Evolutionary conservation across 2,329 filamentous ascomycete species (phyloP).

Genomic region (Fusarium newnesense): DNA sequence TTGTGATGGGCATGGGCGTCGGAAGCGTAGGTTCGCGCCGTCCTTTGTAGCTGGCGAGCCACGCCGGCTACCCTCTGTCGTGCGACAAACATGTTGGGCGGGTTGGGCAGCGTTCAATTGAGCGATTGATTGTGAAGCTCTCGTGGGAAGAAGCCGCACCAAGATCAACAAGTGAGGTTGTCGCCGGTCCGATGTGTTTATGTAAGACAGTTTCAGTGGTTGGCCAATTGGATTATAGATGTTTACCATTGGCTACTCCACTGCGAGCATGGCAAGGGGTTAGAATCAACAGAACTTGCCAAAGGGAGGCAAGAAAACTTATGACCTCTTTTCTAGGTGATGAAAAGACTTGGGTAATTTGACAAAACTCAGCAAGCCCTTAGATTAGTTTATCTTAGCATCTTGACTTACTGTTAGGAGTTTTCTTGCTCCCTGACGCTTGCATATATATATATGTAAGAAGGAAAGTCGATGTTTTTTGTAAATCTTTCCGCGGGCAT

Average conservation of each 20-base stretch:
- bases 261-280: not conserved
- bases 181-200: conserved; percentile 44
- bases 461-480: not conserved
- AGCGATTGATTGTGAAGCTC: conserved; percentile 42
- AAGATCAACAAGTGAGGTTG: conserved; percentile 44
- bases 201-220: conserved; percentile 37
- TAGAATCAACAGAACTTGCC: not conserved
- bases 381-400: not conserved
- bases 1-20: conserved; percentile 61
- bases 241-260: conserved; percentile 32
- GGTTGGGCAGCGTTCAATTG: conserved; percentile 49
- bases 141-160: conserved; percentile 39
- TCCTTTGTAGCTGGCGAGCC: conserved; percentile 51
- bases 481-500: not conserved
- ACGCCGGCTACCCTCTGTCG: conserved; percentile 57
- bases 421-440: not conserved
- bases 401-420: not conserved
- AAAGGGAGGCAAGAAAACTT: not conserved
- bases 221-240: conserved; percentile 38
- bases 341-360: not conserved
- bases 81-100: conserved; percentile 54
- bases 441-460: not conserved
- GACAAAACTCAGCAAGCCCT: not conserved
- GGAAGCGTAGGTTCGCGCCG: conserved; percentile 64
- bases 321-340: not conserved